Evolutionary conservation across 2,329 filamentous ascomycete genomes (phyloP), one percentile per base, ranked within the genome.

Genomic region (Cladobotryum mycophilum): DNA sequence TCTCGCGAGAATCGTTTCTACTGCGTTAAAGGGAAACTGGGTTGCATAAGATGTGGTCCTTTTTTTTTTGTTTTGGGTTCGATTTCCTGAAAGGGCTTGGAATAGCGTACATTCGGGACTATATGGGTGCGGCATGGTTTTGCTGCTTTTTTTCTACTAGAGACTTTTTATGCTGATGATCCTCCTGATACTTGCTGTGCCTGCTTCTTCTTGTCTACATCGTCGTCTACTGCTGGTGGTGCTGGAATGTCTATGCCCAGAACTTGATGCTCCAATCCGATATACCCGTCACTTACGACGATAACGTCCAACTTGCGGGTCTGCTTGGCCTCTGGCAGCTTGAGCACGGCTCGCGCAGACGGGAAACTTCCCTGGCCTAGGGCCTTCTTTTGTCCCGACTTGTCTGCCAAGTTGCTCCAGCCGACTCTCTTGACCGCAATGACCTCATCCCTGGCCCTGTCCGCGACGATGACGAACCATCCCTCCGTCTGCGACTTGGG

Each of bases 401-500:
- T 14, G 5, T 22, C 46, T 1, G 40, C 18, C 11, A 44, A 42
- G 11, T 11, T 41, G 25, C 25, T 64, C 91, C 93, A 97, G 2
- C 84, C 85, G 0, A 93, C 80, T 30, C 93, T 77, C 76, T 96
- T 97, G 55, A 99, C 75, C 3, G 87, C 92, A 4, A 96, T 69
- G 37, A 97, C 77, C 58, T 96, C 89, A 53, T 92, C 89, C 6
- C 71, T 78, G 1, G 72, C 73, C 2, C 79, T 61, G 59, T 87
- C 82, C 6, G 83, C 85, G 0, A 95, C 78, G 18, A 97, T 64
- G 13, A 93, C 81, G 67, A 99, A 97, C 80, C 85, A 97, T 0
- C 91, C 91, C 63, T 99, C 93, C 0, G 84, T 93, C 68, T 99
- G 93, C 14, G 90, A 84, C 69, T 99, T 99, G 1, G 92, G 92